phyloP scores from a whole-genome alignment of 208 protist species.

The Trypanosoma theileri region DNA sequence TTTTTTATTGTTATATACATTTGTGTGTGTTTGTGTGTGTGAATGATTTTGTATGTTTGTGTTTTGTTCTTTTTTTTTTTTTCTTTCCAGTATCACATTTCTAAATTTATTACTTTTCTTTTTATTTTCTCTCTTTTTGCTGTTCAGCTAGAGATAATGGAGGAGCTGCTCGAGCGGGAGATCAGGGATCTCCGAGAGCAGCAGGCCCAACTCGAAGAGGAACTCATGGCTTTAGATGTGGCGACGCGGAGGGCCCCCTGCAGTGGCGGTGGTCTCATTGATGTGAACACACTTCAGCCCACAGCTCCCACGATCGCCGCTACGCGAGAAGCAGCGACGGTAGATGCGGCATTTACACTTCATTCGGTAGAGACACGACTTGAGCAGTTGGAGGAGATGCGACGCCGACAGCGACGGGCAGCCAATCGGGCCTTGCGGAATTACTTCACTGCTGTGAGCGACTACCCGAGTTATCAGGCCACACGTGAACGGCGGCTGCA shows the following conservation, averaged over 20 bases:
- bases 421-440: slow-evolving; percentile 51
- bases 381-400: slow-evolving; percentile 46
- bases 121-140: no score
- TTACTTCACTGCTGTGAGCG: slow-evolving; percentile 54
- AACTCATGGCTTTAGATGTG: slow-evolving; percentile 18
- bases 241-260: not conserved
- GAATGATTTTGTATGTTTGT: not conserved
- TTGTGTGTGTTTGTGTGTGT: not conserved
- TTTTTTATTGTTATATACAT: no score
- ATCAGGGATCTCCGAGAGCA: slow-evolving; percentile 16
- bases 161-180: slow-evolving; percentile 28
- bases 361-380: slow-evolving; percentile 13
- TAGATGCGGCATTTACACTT: no score
- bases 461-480: slow-evolving; percentile 53
- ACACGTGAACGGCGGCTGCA: slow-evolving; percentile 41
- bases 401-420: slow-evolving; percentile 44
- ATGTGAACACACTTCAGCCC: slow-evolving; percentile 13
- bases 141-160: not conserved
- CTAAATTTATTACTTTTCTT: no score
- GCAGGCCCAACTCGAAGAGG: slow-evolving; percentile 10
- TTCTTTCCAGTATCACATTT: no score
- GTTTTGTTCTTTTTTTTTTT: not conserved
- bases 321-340: not conserved
- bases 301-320: not conserved
- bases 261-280: not conserved